Conservation (phyloP, 140 eudicot genomes). For the Cichorium intybus region DNA sequence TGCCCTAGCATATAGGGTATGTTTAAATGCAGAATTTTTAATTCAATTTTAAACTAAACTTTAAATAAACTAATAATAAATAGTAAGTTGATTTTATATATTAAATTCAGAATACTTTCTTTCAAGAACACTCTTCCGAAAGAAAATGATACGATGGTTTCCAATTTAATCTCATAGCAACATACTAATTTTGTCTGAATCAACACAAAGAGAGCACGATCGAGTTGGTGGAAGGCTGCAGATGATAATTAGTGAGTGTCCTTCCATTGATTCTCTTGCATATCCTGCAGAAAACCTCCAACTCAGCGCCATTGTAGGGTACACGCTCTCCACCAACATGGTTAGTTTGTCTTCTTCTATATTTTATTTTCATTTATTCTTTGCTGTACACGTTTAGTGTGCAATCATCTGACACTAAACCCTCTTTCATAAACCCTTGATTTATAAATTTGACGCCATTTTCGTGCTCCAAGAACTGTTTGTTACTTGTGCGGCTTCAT, state of each 20-base stretch:
- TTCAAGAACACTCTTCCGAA: not conserved
- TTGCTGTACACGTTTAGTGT: not conserved
- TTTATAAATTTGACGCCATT: not conserved
- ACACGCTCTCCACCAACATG: not conserved
- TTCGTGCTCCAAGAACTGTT: not conserved
- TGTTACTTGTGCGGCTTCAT: not conserved
- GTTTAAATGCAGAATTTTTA: not conserved
- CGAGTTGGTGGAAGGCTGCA: not conserved
- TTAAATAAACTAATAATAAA: not conserved
- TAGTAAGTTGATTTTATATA: not conserved
- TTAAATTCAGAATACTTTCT: not conserved
- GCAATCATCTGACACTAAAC: not conserved
- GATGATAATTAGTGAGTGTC: not conserved
- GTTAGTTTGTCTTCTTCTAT: not conserved
- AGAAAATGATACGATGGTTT: not conserved
- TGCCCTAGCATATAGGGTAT: too few relatives aligned
- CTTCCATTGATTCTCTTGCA: not conserved
- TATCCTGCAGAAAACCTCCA: not conserved
- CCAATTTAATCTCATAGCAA: not conserved
- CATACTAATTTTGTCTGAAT: not conserved
- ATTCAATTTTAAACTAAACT: too few relatives aligned
- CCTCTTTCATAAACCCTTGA: constrained; percentile 11
- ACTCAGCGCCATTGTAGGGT: not conserved
- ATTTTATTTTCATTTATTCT: not conserved
- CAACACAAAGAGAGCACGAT: not conserved